phyloP scores from a whole-genome alignment of 345 rosid genomes.

The Sisymbrium altissimum region DNA sequence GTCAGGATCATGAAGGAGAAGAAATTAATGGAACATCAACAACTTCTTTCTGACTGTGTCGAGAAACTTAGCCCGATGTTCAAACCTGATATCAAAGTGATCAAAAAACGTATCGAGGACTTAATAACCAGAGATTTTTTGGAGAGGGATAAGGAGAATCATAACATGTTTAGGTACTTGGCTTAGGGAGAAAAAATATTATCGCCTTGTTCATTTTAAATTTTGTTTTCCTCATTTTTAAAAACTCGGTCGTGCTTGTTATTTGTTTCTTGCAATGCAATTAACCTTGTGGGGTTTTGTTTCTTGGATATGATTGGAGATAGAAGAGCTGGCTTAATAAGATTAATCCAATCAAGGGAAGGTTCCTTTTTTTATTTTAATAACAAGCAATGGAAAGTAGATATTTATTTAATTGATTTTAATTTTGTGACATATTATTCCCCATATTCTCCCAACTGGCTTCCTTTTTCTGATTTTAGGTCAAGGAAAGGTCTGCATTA shows the following conservation, averaged over 20 bases:
- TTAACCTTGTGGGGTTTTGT: neutral
- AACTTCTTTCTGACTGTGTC: conserved; percentile 77
- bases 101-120: conserved; percentile 88
- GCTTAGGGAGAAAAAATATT: conserved; percentile 33
- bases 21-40: conserved; percentile 74
- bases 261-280: neutral
- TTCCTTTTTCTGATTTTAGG: no score
- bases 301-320: neutral
- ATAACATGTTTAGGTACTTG: conserved; percentile 63
- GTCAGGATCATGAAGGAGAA: conserved; percentile 95
- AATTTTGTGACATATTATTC: no score
- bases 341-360: no score
- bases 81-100: conserved; percentile 93
- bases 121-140: conserved; percentile 75
- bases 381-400: no score
- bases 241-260: neutral
- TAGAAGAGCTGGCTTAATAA: no score
- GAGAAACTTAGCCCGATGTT: conserved; percentile 89
- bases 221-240: neutral
- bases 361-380: no score
- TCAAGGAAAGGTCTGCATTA: no score
- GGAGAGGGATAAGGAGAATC: conserved; percentile 84
- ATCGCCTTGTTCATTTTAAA: neutral
- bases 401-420: no score
- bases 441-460: no score